Percentiles rank a stretch among this genome's conserved stretches.
These are phyloP conservation scores for Kodamaea sp. DNA, from an alignment of 1,139 yeast genomes.

Conservation along the genomic window DNA sequence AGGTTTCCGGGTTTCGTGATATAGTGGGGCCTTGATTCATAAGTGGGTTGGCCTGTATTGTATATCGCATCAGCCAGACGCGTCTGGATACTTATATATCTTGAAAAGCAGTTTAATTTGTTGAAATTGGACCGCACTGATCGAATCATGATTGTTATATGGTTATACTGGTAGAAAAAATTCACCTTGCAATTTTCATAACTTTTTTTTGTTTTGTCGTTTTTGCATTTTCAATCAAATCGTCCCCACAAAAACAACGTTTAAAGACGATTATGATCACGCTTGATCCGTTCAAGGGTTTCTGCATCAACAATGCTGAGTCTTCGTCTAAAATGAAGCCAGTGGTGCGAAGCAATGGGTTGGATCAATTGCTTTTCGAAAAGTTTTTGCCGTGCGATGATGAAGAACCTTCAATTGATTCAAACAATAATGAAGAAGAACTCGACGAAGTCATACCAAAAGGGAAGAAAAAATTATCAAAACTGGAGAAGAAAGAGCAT, in stretches of 20 bases:
- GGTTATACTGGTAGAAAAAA: no score
- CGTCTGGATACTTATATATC: not conserved
- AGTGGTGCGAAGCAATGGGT: slow-evolving; percentile 23
- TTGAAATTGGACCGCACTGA: no score
- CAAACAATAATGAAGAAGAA: slow-evolving; percentile 2
- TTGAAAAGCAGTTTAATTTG: not conserved
- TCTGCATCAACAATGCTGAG: slow-evolving; percentile 11
- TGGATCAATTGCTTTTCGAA: slow-evolving; percentile 32
- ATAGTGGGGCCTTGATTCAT: slow-evolving; percentile 77
- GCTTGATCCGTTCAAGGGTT: slow-evolving; percentile 14
- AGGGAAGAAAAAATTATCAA: slow-evolving; percentile 19
- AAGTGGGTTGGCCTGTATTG: slow-evolving; percentile 77
- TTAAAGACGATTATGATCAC: slow-evolving; percentile 2
- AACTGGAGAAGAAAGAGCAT: slow-evolving; percentile 28
- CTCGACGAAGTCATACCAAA: slow-evolving; percentile 8
- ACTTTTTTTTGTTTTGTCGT: no score
- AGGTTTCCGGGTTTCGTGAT: slow-evolving; percentile 70
- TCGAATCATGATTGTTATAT: no score
- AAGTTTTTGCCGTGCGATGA: slow-evolving; percentile 10
- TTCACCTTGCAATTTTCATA: no score
- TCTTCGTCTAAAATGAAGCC: not conserved
- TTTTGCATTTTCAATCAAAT: no score
- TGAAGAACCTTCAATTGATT: slow-evolving; percentile 2
- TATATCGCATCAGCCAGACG: slow-evolving; percentile 17
- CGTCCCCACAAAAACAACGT: no score